Base-by-base conservation (phyloP, 139 green algal species). In the Edaphochlamys debaryana region DNA sequence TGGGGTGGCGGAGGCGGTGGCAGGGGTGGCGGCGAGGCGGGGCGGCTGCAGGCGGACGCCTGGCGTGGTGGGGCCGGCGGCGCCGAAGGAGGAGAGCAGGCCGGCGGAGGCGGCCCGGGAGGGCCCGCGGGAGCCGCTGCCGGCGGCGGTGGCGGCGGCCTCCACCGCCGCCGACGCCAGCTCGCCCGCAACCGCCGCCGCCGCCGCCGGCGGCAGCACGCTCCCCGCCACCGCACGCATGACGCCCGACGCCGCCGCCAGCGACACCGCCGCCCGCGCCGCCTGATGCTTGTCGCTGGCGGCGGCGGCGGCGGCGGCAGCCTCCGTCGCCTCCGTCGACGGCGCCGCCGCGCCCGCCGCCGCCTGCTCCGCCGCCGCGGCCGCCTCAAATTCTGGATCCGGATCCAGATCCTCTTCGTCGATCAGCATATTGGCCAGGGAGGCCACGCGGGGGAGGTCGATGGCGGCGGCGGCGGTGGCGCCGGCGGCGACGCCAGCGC, bases 401-500 rank as follows among this genome's bases (percentile, higher is more conserved):
- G 50, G 20, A 58, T 32, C 73, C 29, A 15, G 15, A 54, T 70
- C 58, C 60, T 71, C 40, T 1, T 11, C 41, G 2, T 34, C 62
- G 40, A 81, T 63, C 30, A 81, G 75, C 75, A 81, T 81, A 42
- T 81, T 81, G 19, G 75, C 75, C 29, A 81, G 30, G 15, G 75
- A 81, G 17, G 75, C 75, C 29, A 81, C 75, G 3, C 75, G 60
- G 0, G 75, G 75, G 30, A 81, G 62, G 30, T 81, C 75, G 13
- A 81, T 81, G 17, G 75, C 75, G 13, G 75, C 62, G 1, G 75
- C 75, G 15, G 75, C 64, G 0, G 75, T 63, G 5, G 75, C 42
- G 29, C 75, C 75, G 13, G 62, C 75, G 15, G 75, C 41, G 40
- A 81, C 75, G 4, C 75, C 75, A 0, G 75, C 75, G 75, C 75